phyloP scores from a whole-genome alignment of 164 flowering plant species.

The Cinnamomum chago region DNA sequence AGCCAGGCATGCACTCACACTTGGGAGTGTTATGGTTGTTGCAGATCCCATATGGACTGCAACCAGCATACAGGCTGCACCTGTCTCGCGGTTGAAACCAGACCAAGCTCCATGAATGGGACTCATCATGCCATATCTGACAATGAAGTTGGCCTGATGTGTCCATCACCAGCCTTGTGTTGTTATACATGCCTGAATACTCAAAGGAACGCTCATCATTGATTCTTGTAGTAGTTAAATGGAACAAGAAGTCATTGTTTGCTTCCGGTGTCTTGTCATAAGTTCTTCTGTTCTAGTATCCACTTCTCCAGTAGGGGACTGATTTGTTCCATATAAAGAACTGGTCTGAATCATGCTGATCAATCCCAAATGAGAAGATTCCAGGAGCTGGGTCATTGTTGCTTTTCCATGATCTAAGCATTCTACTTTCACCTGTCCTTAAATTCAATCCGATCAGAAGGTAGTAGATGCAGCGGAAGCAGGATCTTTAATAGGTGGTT shows the following conservation, averaged over 20 bases:
- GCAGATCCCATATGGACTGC: conserved; percentile 5
- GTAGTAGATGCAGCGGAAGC: too few relatives aligned
- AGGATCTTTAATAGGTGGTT: too few relatives aligned
- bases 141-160: too few relatives aligned
- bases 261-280: too few relatives aligned
- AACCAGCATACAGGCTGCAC: not conserved
- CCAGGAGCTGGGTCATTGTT: conserved; percentile 12
- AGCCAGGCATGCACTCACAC: conserved; percentile 9
- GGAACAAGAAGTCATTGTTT: too few relatives aligned
- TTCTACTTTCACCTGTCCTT: not conserved
- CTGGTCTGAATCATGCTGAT: conserved; percentile 3
- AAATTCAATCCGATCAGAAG: not conserved
- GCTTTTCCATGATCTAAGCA: conserved; percentile 13
- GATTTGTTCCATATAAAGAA: conserved; percentile 4
- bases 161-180: not conserved
- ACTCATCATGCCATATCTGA: too few relatives aligned
- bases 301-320: too few relatives aligned
- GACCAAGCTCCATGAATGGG: too few relatives aligned
- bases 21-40: not conserved
- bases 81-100: too few relatives aligned
- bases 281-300: too few relatives aligned
- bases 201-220: not conserved
- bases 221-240: too few relatives aligned
- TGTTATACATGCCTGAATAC: not conserved
- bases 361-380: conserved; percentile 5